Evolutionary conservation across 1,139 yeast species (phyloP), one percentile per base, ranked within the genome.

Genomic region (Zhuliangozyma parablackwelliae): DNA sequence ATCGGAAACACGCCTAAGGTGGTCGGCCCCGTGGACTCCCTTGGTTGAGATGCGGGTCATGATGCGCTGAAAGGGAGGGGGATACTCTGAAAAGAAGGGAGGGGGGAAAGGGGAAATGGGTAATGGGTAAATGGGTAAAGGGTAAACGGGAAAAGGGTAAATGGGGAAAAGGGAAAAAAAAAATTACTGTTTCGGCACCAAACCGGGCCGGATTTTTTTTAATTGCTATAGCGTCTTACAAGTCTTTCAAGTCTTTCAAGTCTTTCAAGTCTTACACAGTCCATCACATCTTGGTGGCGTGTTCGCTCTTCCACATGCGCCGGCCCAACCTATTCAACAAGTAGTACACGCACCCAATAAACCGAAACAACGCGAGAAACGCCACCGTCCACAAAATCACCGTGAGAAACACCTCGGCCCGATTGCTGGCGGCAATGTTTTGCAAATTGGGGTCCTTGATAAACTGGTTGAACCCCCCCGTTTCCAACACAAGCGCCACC

Each of bases 311-410:
- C 36, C 44, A 58, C 49, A 61, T 59, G 28, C 44, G 47, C 25
- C 54, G 46, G 21, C 51, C 44, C 38, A 60, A 49, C 48, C 75
- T 59, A 44, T 59, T 65, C 2, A 74, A 46, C 61, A 84, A 70
- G 54, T 84, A 86, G 29, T 73, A 53, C 7, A 71, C 49, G 48
- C 90, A 81, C 2, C 95, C 95, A 31, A 80, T 48, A 45, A 86
- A 75, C 44, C 95, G 64, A 58, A 86, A 76, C 6, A 81, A 65
- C 2, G 95, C 94, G 75, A 85, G 72, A 36, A 82, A 73, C 1
- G 95, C 95, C 33, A 85, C 94, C 39, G 83, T 64, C 92, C 95
- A 85, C 44, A 86, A 70, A 41, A 86, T 72, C 27, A 84, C 82
- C 7, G 85, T 78, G 56, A 86, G 80, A 54, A 81, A 83, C 29